Base-by-base conservation (phyloP, 2,329 filamentous ascomycete genomes). In the Exophiala xenobiotica region DNA sequence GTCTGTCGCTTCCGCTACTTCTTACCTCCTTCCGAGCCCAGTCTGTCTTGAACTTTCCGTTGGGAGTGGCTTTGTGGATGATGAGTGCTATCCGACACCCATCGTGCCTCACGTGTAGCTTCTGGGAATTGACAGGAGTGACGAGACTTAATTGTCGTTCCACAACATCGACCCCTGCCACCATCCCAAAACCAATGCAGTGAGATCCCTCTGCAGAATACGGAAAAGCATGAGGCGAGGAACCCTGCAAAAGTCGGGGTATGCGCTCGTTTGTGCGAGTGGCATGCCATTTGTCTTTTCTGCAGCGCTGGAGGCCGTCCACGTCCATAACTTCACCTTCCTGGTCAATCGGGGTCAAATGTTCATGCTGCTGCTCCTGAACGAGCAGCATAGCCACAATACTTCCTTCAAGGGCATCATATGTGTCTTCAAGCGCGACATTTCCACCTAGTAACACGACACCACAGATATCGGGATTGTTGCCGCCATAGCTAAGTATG, bases 341-440 rank as follows among this genome's bases (percentile, higher is more conserved):
- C 42, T 11, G 37, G 16, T 19, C 22, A 29, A 9, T 14, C 19
- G 14, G 16, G 29, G 22, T 27, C 29, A 14, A 19, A 8, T 23
- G 18, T 39, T 14, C 39, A 19, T 24, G 18, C 22, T 26, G 16
- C 51, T 37, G 42, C 24, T 19, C 49, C 42, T 14, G 23, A 35
- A 48, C 64, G 1, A 73, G 70, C 1, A 80, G 70, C 23, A 85
- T 68, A 4, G 77, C 78, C 8, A 83, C 74, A 6, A 82, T 61
- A 3, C 75, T 68, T 33, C 79, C 80, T 37, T 80, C 75, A 16
- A 84, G 67, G 3, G 77, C 70, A 53, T 78, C 74, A 8, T 67
- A 59, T 2, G 83, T 66, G 33, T 76, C 71, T 12, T 72, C 68
- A 3, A 76, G 70, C 6, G 72, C 65, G 3, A 78, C 68, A 23